Evolutionary conservation across 2,329 filamentous ascomycete genomes (phyloP).

Genomic region (Rutstroemia sp.): DNA sequence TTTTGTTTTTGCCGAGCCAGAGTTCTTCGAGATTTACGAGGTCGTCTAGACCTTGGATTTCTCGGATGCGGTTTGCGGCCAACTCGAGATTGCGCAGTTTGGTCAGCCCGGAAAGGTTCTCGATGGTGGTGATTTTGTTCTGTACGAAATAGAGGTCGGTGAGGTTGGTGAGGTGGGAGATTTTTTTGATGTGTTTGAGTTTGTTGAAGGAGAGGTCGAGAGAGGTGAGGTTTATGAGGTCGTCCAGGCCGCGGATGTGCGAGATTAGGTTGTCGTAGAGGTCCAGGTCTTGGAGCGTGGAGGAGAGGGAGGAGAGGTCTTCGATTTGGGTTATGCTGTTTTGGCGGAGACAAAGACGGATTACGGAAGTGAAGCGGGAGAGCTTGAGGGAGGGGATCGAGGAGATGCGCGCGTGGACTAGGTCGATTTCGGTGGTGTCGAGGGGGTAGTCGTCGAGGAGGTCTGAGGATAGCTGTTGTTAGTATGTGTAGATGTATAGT

Average conservation of each 20-base stretch:
- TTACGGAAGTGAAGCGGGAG: constrained; percentile 71
- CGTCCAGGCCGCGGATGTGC: constrained; percentile 77
- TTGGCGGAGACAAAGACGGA: constrained; percentile 82
- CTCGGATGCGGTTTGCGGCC: constrained; percentile 83
- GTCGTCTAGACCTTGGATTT: constrained; percentile 77
- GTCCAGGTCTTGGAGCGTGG: constrained; percentile 74
- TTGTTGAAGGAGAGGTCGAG: constrained; percentile 98
- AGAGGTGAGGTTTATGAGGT: constrained; percentile 64
- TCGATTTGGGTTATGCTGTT: constrained; percentile 80
- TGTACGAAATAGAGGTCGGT: constrained; percentile 87
- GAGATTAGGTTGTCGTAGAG: constrained; percentile 94
- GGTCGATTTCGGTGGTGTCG: constrained; percentile 71
- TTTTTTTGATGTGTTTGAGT: constrained; percentile 94
- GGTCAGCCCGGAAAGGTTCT: constrained; percentile 68
- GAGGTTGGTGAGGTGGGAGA: constrained; percentile 69
- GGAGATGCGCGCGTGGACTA: constrained; percentile 77
- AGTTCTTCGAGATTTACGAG: constrained; percentile 76
- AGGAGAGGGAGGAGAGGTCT: constrained; percentile 58
- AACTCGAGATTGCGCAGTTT: constrained; percentile 80
- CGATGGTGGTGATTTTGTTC: constrained; percentile 86
- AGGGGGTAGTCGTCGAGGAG: constrained; percentile 53
- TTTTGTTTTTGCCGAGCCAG: constrained; percentile 96
- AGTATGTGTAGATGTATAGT: not conserved
- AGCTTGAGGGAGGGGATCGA: constrained; percentile 74
- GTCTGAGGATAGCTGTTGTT: no score